Evolutionary conservation across 495 filamentous ascomycete species (phyloP), one percentile per base, ranked within the genome.

Genomic region (Baudoinia panamericana): DNA sequence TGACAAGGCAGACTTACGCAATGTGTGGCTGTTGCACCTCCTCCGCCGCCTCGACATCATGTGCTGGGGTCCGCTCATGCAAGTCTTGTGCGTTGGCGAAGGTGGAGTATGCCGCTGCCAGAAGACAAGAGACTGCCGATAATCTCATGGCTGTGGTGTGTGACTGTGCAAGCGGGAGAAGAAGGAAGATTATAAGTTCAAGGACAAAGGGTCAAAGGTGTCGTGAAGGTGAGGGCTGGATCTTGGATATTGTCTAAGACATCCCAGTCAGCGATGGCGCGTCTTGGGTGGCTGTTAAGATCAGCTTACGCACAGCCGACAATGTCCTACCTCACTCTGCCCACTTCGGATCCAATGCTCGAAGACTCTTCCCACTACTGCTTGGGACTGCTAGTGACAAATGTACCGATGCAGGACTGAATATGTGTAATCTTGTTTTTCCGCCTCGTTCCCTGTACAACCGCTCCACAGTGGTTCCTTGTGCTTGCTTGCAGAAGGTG

Each of bases 261-360:
- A 4, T 3, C 31, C 18, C 8, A 28, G 31, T 34, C 31, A 34
- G 31, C 31, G 3, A 19, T 19, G 28, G 3, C 28, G 31, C 22
- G 4, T 34, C 31, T 34, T 16, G 31, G 31, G 18, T 16, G 13
- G 31, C 13, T 20, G n/a, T 34, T 11, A 7, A 18, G 3, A 6
- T 34, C 31, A 34, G 31, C 31, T 34, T 34, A 34, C 31, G 31
- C 31, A 34, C 31, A 34, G 13, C 13, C 31, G 18, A 9, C 5
- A 15, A 19, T 34, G n/a, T n/a, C n/a, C n/a, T n/a, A n/a, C n/a
- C n/a, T n/a, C n/a, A n/a, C n/a, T n/a, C n/a, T n/a, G n/a, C n/a
- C n/a, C n/a, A n/a, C n/a, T n/a, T n/a, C n/a, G n/a, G n/a, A n/a
- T n/a, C n/a, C n/a, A n/a, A n/a, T n/a, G n/a, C n/a, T n/a, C n/a